Evolutionary conservation across 495 filamentous ascomycete genomes (phyloP), one percentile per base, ranked within the genome.

Genomic region (Podospora bellae-mahoneyi): DNA sequence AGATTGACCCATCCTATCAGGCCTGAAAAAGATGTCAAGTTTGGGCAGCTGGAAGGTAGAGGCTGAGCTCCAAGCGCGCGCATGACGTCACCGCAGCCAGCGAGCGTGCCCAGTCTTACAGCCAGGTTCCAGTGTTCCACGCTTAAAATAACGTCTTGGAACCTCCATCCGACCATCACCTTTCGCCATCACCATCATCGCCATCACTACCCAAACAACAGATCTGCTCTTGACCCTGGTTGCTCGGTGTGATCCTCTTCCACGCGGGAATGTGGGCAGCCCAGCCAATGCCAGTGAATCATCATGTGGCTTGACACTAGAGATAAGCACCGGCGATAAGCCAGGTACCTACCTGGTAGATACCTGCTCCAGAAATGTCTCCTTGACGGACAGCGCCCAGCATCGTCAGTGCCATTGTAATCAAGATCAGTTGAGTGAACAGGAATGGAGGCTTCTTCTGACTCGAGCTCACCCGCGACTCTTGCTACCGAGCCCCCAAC

Each of bases 401-500:
- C 13, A 10, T 26, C 60, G 23, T 23, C 23, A 23, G 23, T 23
- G 23, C 1, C 23, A 9, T 39, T 39, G 34, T 39, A 10, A 39
- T 10, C 34, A 0, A 39, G 30, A 32, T 32, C 7, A 32, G 30
- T 32, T 32, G 30, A 32, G 4, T 16, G 39, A 48, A 48, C 15
- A 10, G 39, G 9, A 10, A 48, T 48, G 39, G 39, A 48, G 1
- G 39, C 39, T 48, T 6, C 39, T 48, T 48, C 39, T 13, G 39
- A 18, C 39, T 10, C 39, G 6, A 48, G 39, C 13, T 48, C 39
- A 0, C 15, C 39, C 39, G 2, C 39, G 39, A 48, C 7, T 48
- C 39, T 48, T 10, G 39, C 9, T 48, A 10, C 39, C 39, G 39
- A 28, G 69, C 67, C 26, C 64, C 64, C 9, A 26, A 61, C 26